Evolutionary conservation across 2,329 filamentous ascomycete genomes (phyloP).

Genomic region (Cadophora malorum): DNA sequence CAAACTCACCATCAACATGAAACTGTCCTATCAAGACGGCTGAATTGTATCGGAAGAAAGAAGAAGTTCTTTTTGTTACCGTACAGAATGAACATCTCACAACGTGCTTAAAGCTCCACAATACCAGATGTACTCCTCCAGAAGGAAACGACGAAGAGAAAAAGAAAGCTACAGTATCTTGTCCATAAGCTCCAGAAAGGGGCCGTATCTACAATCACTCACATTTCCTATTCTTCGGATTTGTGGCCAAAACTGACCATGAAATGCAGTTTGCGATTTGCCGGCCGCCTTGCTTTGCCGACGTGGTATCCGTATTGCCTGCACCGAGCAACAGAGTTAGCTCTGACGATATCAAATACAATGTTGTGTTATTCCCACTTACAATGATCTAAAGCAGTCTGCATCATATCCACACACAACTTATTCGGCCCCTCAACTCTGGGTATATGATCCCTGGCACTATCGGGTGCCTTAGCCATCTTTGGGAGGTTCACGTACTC

Average conservation of each 20-base stretch:
- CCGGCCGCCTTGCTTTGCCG: not conserved
- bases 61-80: too few species aligned
- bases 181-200: too few species aligned
- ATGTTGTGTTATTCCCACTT: not conserved
- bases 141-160: too few species aligned
- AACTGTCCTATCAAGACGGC: not conserved
- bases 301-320: constrained; percentile 2
- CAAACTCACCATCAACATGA: too few species aligned
- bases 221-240: not conserved
- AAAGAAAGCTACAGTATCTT: too few species aligned
- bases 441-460: too few species aligned
- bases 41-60: too few species aligned
- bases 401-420: constrained; percentile 5
- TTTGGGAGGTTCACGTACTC: not conserved
- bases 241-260: not conserved
- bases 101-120: too few species aligned
- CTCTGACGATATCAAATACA: not conserved
- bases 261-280: constrained; percentile 6
- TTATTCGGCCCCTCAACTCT: not conserved
- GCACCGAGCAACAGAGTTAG: not conserved
- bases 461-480: not conserved
- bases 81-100: too few species aligned
- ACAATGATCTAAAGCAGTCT: constrained; percentile 1
- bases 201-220: too few species aligned
- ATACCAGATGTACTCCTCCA: too few species aligned